Evolutionary conservation across 2,329 filamentous ascomycete species (phyloP), one percentile per base, ranked within the genome.

Genomic region (Trichoderma semiorbis): DNA sequence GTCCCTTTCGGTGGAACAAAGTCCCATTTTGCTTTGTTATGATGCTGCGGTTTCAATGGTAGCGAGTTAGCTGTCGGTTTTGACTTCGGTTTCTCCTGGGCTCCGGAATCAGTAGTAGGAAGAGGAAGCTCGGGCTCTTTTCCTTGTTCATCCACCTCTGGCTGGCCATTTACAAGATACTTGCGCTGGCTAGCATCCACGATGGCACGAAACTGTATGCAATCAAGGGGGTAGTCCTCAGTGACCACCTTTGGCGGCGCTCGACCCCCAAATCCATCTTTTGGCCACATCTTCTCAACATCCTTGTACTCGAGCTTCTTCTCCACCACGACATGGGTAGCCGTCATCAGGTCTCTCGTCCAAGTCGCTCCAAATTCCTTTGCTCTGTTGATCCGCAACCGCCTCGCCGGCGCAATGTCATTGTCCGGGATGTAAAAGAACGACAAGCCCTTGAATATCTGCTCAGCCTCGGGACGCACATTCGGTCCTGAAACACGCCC

Each of bases 381-480:
- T 0, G 92, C 91, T 79, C 91, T 94, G 34, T 87, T 87, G 67
- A 98, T 97, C 5, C 93, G 90, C 72, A 90, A 81, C 69, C 88
- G 88, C 50, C 95, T 88, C 8, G 88, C 84, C 12, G 88, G 87
- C 36, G 91, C 88, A 61, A 92, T 86, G 74, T 95, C 91, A 74
- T 94, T 89, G 75, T 96, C 92, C 0, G 94, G 95, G 7, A 97
- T 89, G 79, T 96, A 97, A 81, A 89, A 93, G 74, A 94, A 91
- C 0, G 82, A 79, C n/a, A 92, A 79, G 0, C 82, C 86, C 58
- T 83, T 85, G 78, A 94, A 91, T 6, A 93, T 85, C 74, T 87
- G 85, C 70, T 87, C 80, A 1, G 80, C 78, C 73, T 89, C 85
- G 0, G 88, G 85, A 1, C 87, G 82, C 24, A 84, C 73, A 64